Evolutionary conservation across 2,329 filamentous ascomycete genomes (phyloP).

Genomic region (Purpureocillium takamizusanense): DNA sequence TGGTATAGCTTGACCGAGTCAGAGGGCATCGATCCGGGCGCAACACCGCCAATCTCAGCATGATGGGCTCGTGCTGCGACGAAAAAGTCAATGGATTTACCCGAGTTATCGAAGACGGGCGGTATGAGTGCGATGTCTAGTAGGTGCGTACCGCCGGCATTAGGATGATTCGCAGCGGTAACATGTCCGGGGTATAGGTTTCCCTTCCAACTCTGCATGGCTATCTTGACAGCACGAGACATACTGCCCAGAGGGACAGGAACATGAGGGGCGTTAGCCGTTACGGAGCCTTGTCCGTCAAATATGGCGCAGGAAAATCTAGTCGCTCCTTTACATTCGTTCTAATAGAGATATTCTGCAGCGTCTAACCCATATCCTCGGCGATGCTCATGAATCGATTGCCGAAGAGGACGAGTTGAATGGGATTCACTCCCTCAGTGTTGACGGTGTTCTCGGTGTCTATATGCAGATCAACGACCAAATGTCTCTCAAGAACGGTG

Average conservation of each 20-base stretch:
- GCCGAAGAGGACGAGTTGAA: conserved; percentile 68
- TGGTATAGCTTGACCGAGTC: conserved; percentile 57
- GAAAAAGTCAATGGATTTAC: conserved; percentile 25
- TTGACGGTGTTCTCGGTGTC: conserved; percentile 1
- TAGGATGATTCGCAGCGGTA: conserved; percentile 23
- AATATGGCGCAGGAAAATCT: conserved; percentile 79
- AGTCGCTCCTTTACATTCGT: conserved; percentile 75
- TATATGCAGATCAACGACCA: too few species aligned
- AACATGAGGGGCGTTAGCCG: conserved; percentile 68
- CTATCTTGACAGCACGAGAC: conserved; percentile 62
- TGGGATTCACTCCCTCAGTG: too few species aligned
- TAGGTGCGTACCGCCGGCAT: conserved; percentile 26
- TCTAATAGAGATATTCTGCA: conserved; percentile 69
- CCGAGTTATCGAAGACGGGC: conserved; percentile 26
- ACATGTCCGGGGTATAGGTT: conserved; percentile 24
- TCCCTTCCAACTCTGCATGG: conserved; percentile 56
- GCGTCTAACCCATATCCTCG: conserved; percentile 70
- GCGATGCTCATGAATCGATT: conserved; percentile 80
- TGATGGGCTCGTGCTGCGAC: conserved; percentile 54
- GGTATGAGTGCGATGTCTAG: conserved; percentile 28
- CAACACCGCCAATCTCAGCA: conserved; percentile 59
- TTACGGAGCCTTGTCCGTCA: conserved; percentile 61
- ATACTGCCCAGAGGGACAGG: conserved; percentile 71
- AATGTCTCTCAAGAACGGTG: too few species aligned
- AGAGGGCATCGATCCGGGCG: conserved; percentile 76